Conservation (phyloP, 257 asterid species). For the Forsythia suspensa region DNA sequence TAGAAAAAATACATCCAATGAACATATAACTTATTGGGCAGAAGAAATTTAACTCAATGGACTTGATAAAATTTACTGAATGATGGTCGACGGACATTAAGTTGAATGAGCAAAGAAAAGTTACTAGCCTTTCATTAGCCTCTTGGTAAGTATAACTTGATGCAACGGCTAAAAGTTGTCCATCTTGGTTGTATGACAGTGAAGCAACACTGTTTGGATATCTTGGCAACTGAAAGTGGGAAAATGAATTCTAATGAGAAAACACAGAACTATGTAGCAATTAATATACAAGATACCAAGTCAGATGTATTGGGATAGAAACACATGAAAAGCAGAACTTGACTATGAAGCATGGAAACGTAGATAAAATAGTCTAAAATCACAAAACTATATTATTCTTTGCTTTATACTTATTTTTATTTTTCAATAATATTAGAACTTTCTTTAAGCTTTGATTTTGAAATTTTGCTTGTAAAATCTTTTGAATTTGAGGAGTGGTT, state of each 20-base stretch:
- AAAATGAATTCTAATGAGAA: constrained; percentile 13
- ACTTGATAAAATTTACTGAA: not conserved
- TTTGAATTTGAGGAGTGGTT: not conserved
- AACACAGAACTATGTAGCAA: not conserved
- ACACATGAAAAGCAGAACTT: not conserved
- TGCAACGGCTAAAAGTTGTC: constrained; percentile 74
- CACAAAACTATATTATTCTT: no score
- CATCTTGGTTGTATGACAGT: constrained; percentile 71
- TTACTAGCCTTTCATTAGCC: constrained; percentile 63
- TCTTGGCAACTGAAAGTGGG: constrained; percentile 58
- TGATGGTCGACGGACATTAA: not conserved
- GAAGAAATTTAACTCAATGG: not conserved
- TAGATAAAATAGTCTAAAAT: not conserved
- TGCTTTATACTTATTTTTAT: not conserved
- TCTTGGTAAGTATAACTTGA: constrained; percentile 78
- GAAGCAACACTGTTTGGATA: constrained; percentile 65
- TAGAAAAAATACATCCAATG: not conserved
- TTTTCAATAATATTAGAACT: no score
- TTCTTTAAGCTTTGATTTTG: not conserved
- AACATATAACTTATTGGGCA: not conserved
- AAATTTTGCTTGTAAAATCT: not conserved
- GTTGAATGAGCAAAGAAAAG: not conserved
- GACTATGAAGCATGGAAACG: not conserved
- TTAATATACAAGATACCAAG: not conserved
- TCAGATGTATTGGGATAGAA: not conserved